A percentile compares a stretch with the other conserved stretches of the same genome.
Conservation (phyloP, 2,329 filamentous ascomycete species). For the Ophiostoma tasmaniense region DNA sequence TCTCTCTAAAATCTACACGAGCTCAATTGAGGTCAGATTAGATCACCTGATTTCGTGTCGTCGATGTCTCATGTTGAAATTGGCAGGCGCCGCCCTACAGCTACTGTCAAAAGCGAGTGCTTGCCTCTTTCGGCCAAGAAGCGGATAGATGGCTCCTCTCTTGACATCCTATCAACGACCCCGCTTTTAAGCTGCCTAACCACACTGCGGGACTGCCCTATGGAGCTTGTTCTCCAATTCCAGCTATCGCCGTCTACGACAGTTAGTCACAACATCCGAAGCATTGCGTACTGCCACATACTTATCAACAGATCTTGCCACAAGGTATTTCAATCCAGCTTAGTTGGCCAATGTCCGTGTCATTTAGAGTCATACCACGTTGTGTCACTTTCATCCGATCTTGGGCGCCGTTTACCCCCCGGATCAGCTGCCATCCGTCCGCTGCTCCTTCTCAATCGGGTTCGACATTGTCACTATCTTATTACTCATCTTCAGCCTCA, state of each 20-base stretch:
- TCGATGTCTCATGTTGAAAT: neutral
- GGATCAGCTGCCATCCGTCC: neutral
- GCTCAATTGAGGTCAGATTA: neutral
- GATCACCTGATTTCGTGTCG: neutral
- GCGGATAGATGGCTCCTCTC: slow-evolving; percentile 1
- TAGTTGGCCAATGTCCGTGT: neutral
- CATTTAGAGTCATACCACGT: neutral
- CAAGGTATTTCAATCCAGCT: neutral
- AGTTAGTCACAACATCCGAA: neutral
- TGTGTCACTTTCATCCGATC: neutral
- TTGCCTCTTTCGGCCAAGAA: neutral
- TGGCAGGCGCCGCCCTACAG: neutral
- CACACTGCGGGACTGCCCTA: neutral
- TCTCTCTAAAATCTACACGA: neutral
- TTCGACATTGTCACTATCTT: neutral
- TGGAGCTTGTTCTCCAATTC: neutral
- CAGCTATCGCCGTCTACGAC: neutral
- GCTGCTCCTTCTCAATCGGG: neutral
- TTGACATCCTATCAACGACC: neutral
- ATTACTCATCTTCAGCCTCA: neutral
- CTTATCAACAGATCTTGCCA: neutral
- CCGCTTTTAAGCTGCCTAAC: neutral
- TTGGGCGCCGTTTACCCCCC: neutral
- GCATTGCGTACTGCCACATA: neutral
- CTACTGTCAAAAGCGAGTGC: neutral